Evolutionary conservation across 2,329 filamentous ascomycete genomes (phyloP).

Genomic region (Zalaria obscura): DNA sequence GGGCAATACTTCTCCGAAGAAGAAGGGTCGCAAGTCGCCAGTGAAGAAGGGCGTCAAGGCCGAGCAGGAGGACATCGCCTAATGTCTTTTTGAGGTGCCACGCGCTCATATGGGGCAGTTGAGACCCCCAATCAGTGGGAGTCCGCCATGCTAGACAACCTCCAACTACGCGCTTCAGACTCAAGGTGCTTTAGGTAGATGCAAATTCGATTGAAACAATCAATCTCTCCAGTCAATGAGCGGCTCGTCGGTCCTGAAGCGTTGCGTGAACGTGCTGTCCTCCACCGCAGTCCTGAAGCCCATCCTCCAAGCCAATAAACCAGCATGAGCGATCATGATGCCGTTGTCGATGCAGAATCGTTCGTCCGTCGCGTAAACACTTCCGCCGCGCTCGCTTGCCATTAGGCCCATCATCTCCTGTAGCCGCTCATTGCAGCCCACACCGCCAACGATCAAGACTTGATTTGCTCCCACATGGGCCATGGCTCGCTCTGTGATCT

Average conservation of each 20-base stretch:
- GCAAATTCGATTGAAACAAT: conserved; percentile 4
- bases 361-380: conserved; percentile 89
- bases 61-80: conserved; percentile 2
- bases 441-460: conserved; percentile 88
- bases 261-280: conserved; percentile 56
- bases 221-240: conserved; percentile 35
- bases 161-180: too few relatives aligned
- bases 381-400: conserved; percentile 77
- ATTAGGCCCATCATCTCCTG: conserved; percentile 99
- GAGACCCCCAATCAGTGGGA: background rate
- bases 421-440: conserved; percentile 85
- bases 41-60: conserved; percentile 9
- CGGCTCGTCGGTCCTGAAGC: conserved; percentile 37
- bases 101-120: too few relatives aligned
- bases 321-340: conserved; percentile 98
- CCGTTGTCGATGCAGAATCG: conserved; percentile 98
- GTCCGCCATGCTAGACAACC: too few relatives aligned
- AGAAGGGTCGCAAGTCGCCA: conserved; percentile 11
- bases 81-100: background rate
- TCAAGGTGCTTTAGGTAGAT: too few relatives aligned
- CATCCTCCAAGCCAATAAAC: conserved; percentile 68
- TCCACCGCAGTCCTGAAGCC: conserved; percentile 65
- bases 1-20: conserved; percentile 3
- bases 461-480: conserved; percentile 84
- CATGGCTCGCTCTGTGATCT: conserved; percentile 98